Conservation (phyloP, 441 rosid species). For the Jatropha podagrica region DNA sequence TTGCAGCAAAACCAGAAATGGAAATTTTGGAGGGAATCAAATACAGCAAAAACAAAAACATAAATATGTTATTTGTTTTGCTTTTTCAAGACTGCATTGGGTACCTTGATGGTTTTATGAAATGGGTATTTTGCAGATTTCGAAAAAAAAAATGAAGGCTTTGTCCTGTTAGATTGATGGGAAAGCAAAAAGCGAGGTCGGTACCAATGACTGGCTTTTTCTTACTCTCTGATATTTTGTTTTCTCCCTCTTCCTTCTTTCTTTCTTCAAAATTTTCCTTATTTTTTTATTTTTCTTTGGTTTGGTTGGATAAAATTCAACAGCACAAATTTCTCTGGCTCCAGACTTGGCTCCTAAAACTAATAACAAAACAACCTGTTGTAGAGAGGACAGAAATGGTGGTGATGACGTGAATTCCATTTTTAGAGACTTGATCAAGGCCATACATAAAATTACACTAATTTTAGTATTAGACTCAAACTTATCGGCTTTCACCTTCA, state of each 20-base stretch:
- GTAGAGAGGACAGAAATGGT: conserved; percentile 48
- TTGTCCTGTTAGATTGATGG: conserved; percentile 38
- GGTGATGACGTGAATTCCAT: conserved; percentile 38
- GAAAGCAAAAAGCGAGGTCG: conserved; percentile 31
- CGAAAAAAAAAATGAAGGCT: conserved; percentile 12
- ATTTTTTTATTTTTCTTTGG: conserved; percentile 1
- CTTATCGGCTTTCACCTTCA: neutral
- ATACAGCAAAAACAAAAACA: conserved; percentile 17
- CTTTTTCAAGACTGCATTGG: neutral
- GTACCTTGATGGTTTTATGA: conserved; percentile 9
- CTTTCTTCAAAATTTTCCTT: neutral
- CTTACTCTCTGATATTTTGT: conserved; percentile 4
- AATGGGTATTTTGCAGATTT: conserved; percentile 30
- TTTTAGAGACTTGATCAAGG: conserved; percentile 27
- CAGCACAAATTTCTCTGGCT: conserved; percentile 33
- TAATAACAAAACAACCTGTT: conserved; percentile 66
- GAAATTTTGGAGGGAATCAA: conserved; percentile 21
- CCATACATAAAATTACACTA: conserved; percentile 1
- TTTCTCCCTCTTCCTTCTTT: conserved; percentile 22
- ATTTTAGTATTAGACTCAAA: neutral
- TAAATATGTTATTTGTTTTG: conserved; percentile 6
- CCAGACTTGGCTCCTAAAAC: conserved; percentile 72
- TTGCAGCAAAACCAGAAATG: conserved; percentile 21
- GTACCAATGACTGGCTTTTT: conserved; percentile 26
- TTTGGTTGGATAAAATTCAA: conserved; percentile 36